Evolutionary conservation across 495 filamentous ascomycete species (phyloP).

Genomic region (Penicillium angulare): DNA sequence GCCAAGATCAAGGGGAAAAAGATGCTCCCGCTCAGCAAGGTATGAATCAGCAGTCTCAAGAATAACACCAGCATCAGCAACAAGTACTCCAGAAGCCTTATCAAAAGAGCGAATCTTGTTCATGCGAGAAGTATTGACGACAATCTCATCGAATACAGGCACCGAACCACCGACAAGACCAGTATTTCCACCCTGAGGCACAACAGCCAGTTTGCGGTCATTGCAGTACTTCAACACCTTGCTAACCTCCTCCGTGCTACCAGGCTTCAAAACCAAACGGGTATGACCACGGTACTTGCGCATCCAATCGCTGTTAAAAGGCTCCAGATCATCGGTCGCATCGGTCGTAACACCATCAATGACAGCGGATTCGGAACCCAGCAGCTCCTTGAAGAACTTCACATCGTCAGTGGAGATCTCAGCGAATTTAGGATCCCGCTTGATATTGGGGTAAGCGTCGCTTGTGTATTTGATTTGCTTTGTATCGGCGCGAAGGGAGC

Average conservation of each 20-base stretch:
- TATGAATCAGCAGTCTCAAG: constrained; percentile 84
- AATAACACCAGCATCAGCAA: constrained; percentile 87
- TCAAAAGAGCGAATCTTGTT: constrained; percentile 90
- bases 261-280: constrained; percentile 81
- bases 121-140: constrained; percentile 85
- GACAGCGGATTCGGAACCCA: constrained; percentile 75
- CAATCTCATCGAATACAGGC: constrained; percentile 96
- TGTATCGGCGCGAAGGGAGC: constrained; percentile 24
- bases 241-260: constrained; percentile 78
- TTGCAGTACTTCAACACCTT: constrained; percentile 91
- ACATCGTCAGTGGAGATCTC: constrained; percentile 75
- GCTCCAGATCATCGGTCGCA: constrained; percentile 75
- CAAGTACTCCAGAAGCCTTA: constrained; percentile 84
- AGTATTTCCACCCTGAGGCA: constrained; percentile 97
- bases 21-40: constrained; percentile 71
- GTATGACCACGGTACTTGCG: constrained; percentile 94
- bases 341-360: constrained; percentile 76
- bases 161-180: constrained; percentile 93
- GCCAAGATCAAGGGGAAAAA: constrained; percentile 93
- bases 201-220: constrained; percentile 82
- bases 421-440: constrained; percentile 71
- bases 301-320: constrained; percentile 99
- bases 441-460: constrained; percentile 78
- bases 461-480: constrained; percentile 71
- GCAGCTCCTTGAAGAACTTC: constrained; percentile 68